Base-by-base conservation (phyloP, 257 asterid species). In the Nicotiana attenuata region DNA sequence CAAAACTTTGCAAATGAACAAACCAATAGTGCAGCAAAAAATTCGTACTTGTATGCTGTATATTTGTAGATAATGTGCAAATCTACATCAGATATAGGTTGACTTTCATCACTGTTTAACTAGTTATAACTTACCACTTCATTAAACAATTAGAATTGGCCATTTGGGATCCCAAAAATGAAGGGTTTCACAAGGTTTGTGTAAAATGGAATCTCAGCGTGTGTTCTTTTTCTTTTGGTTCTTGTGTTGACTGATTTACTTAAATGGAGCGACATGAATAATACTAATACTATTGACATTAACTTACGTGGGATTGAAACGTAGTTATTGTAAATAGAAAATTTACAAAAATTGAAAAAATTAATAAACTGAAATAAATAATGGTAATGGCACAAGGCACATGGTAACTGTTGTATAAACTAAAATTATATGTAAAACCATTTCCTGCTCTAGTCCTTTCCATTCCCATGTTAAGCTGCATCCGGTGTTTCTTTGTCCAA, bases 401-500 rank as follows among this genome's bases (percentile, higher is more conserved):
- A 75, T 73, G 78, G 22, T 45, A 61, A 14, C 22, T 75, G 61
- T 24, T 47, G 79, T 50, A 47, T 24, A 14, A 20, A 24, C 79
- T 47, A 73, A 47, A 50, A 55, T 14, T 7, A 47, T 24, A 26
- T 15, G 63, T 45, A 73, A 0, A 75, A 50, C 45, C 63, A 24
- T 75, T 24, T 75, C 61, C 16, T 73, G 61, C 22, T 50, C 24
- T 73, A 24, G 16, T 50, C 38, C 69, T 64, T 26, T 28, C 69
- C 69, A 64, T 3, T 24, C 79, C 79, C 63, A 50, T 15, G 79
- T 73, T 73, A 24, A 47, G 79, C 63, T 73, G 63, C 79, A 47
- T 71, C 73, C 67, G 50, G 7, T n/a, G 63, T 61, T 28, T 16
- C 59, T 65, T 41, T 29, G 50, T 73, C 83, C 73, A 59, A 63